Base-by-base conservation (phyloP, 2,329 filamentous ascomycete genomes). In the Microsporum audouinii region DNA sequence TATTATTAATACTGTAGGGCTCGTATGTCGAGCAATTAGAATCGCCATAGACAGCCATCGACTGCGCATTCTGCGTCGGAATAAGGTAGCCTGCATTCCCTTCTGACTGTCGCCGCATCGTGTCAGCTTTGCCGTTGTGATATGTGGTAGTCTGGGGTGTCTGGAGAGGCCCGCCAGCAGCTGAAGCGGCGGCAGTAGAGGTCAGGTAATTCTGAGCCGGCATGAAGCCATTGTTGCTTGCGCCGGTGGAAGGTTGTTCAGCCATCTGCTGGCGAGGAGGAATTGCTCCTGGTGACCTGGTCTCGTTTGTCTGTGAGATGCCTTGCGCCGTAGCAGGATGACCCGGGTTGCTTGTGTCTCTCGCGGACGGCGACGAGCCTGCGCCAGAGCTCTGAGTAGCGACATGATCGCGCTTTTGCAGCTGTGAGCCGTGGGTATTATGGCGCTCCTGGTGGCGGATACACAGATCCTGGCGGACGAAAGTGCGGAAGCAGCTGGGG, bases 381-480 rank as follows among this genome's bases (percentile, higher is more conserved):
- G 67, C 45, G 51, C 51, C 51, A 4, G 51, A 17, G 36, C 55
- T 74, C 63, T 71, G 70, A 49, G 58, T 60, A 17, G 74, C 70
- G 63, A 78, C 77, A 60, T 71, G 71, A 63, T 80, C 77, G 63
- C 78, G 76, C 65, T 78, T 77, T 66, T 79, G 77, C 14, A 79
- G 67, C 65, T 79, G 77, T n/a, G 78, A 80, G 45, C 78, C 78
- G 60, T 77, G 74, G 34, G 87, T 88, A 10, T 85, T 88, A 73
- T 92, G 89, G 49, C 89, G 84, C 71, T 92, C 88, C 71, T 86
- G 83, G 74, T 94, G 89, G 47, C 89, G 86, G 70, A 94, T 88
- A 71, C 94, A 91, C 62, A 99, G 80, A 73, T 99, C 94, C 66
- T 95, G 89, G 65, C 94, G 86, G 62, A 97, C 92, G 76, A 97